phyloP scores from a whole-genome alignment of 768 basidiomycete genomes.

The Phanerochaete sordida region DNA sequence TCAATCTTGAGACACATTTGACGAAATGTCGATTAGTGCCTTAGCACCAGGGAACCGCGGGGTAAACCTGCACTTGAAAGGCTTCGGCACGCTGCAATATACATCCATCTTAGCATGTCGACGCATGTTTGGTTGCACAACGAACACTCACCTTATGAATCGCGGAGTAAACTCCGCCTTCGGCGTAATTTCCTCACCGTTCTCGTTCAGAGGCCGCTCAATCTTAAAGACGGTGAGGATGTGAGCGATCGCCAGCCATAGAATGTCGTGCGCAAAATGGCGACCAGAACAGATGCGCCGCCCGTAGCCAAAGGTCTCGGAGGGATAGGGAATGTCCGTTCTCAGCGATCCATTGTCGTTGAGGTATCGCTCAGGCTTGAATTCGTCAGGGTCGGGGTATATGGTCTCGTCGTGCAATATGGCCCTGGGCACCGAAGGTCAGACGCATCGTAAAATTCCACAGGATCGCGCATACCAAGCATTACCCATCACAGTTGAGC shows the following conservation, averaged over 20 bases:
- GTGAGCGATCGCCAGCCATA: slow-evolving; percentile 18
- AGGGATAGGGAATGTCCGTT: neutral
- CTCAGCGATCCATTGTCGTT: neutral
- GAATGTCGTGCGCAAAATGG: slow-evolving; percentile 15
- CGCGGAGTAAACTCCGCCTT: slow-evolving; percentile 2
- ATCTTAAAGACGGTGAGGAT: slow-evolving; percentile 20
- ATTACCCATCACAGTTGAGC: slow-evolving; percentile 24
- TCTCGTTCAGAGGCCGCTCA: slow-evolving; percentile 9
- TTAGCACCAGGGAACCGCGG: slow-evolving; percentile 25
- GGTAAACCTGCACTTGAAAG: slow-evolving; percentile 18
- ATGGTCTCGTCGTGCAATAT: slow-evolving; percentile 34
- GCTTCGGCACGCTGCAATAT: slow-evolving; percentile 11
- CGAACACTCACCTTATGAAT: slow-evolving; percentile 7
- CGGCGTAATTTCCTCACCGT: slow-evolving; percentile 9
- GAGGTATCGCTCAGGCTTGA: slow-evolving; percentile 33
- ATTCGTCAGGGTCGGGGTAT: slow-evolving; percentile 31
- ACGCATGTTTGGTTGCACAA: neutral
- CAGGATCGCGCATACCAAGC: slow-evolving; percentile 19
- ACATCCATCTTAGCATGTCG: neutral
- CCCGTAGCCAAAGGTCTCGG: slow-evolving; percentile 12
- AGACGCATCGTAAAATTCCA: neutral
- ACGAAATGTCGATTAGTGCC: slow-evolving; percentile 30
- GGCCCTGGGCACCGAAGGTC: slow-evolving; percentile 18
- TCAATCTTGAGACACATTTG: no score
- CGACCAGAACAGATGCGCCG: slow-evolving; percentile 20